phyloP scores from a whole-genome alignment of 202 grass and related monocot species.

The Bolboschoenoplectus hybrid region DNA sequence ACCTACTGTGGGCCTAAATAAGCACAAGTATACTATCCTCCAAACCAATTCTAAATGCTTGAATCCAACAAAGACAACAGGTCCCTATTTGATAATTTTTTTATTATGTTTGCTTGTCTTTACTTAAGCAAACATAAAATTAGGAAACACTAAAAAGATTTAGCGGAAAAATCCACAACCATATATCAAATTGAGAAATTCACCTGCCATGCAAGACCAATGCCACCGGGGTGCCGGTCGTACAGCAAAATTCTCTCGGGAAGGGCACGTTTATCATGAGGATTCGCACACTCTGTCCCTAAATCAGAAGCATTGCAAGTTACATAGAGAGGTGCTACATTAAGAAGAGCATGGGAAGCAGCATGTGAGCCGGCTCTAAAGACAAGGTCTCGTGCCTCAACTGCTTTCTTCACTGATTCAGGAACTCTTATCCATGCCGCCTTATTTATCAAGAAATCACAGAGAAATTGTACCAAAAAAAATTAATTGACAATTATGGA shows the following conservation, averaged over 20 bases:
- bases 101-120: not conserved
- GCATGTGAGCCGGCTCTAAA: conserved; percentile 77
- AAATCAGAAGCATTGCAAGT: conserved; percentile 79
- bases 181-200: conserved; percentile 37
- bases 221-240: conserved; percentile 79
- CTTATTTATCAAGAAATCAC: conserved; percentile 41
- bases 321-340: conserved; percentile 83
- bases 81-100: not conserved
- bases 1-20: conserved; percentile 25
- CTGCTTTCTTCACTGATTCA: conserved; percentile 52
- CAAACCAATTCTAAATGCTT: conserved; percentile 2
- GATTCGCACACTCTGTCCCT: conserved; percentile 81
- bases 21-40: conserved; percentile 15
- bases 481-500: not conserved
- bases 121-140: not conserved
- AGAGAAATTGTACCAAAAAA: conserved; percentile 1
- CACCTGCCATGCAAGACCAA: conserved; percentile 72
- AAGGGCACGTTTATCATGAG: conserved; percentile 55
- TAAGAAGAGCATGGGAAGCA: conserved; percentile 80
- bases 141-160: not conserved
- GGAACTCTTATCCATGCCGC: conserved; percentile 83
- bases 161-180: not conserved
- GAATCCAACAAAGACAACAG: conserved; percentile 15
- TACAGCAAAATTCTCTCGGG: conserved; percentile 80
- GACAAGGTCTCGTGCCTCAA: conserved; percentile 61